Base-by-base conservation (phyloP, 2,329 filamentous ascomycete species). In the Chrysoporthe puriensis region DNA sequence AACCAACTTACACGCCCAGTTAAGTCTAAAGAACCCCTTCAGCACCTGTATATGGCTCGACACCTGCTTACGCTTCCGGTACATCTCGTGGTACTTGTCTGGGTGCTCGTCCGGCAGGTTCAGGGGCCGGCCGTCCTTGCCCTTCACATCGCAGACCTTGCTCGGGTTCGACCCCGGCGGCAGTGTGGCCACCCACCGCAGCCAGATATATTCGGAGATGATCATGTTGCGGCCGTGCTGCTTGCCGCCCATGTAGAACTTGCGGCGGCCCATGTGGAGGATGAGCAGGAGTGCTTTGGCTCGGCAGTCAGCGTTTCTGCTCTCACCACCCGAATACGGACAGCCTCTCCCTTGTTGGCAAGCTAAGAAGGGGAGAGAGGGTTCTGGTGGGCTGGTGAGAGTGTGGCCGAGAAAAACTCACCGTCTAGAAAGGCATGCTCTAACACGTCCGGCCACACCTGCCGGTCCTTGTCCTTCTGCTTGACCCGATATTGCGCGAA, bases 1-100 rank as follows among this genome's bases (percentile, higher is more conserved):
- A 16, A 50, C 6, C 1, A 36, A 81, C 88, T 84, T 79, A 90
- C 88, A 90, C 75, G 86, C 88, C 56, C 86, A 84, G 70, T 90
- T 81, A 65, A 86, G 84, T 66, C 84, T 82, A 71, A 91, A 86
- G 75, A 90, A 90, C 63, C 86, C 86, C 79, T 91, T 91, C 66
- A 91, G 79, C 16, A 91, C 89, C 74, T 91, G 89, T 74, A 91
- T 91, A 73, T 91, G 89, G 74, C 88, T 91, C 2, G 88, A 91
- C 5, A 91, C 87, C 73, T 90, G 88, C 76, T 91, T 91, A 66
- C 87, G 81, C 73, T 70, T 82, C 75, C 70, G 74, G 65, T 65
- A 69, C 68, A 67, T 68, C 16, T 61, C 57, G 43, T 69, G 68
- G 40, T 61, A 68, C 56, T 68, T 66, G 43, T 67, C 64, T 0